Conservation (phyloP, 2,329 filamentous ascomycete species). For the Plectosphaerella cucumerina region DNA sequence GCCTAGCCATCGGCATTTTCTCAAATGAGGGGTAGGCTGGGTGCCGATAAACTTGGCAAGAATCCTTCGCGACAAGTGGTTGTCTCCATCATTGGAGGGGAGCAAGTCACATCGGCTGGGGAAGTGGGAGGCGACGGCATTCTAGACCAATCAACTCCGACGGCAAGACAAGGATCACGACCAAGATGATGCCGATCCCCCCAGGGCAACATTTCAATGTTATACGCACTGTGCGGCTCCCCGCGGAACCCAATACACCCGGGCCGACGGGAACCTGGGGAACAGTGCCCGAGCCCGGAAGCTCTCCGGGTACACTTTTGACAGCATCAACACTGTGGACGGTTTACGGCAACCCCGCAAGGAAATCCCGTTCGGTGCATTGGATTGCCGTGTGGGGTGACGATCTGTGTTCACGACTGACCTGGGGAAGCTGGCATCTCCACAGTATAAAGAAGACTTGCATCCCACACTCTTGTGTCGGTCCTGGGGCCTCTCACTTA, state of each 20-base stretch:
- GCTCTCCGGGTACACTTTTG: neutral
- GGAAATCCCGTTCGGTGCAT: neutral
- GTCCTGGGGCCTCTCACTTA: neutral
- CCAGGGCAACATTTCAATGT: too few relatives aligned
- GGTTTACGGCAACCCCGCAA: neutral
- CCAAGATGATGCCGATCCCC: neutral
- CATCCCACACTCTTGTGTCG: neutral
- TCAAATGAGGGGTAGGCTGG: neutral
- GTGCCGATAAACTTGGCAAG: neutral
- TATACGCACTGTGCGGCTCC: neutral
- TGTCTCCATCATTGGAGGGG: neutral
- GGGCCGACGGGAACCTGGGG: neutral
- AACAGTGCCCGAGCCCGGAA: neutral
- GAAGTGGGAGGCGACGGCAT: neutral
- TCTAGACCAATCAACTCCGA: neutral
- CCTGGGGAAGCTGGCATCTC: neutral
- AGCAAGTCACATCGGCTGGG: neutral
- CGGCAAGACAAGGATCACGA: neutral
- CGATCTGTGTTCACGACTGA: neutral
- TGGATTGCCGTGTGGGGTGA: neutral
- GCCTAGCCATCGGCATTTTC: neutral
- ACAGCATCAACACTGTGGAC: neutral
- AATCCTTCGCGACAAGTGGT: neutral
- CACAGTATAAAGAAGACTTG: neutral
- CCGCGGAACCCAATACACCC: neutral